Percentiles rank a stretch among this genome's conserved stretches.
Evolutionary conservation across 1,139 yeast genomes (phyloP).

Genomic region (Trichomonascaceae sp.): DNA sequence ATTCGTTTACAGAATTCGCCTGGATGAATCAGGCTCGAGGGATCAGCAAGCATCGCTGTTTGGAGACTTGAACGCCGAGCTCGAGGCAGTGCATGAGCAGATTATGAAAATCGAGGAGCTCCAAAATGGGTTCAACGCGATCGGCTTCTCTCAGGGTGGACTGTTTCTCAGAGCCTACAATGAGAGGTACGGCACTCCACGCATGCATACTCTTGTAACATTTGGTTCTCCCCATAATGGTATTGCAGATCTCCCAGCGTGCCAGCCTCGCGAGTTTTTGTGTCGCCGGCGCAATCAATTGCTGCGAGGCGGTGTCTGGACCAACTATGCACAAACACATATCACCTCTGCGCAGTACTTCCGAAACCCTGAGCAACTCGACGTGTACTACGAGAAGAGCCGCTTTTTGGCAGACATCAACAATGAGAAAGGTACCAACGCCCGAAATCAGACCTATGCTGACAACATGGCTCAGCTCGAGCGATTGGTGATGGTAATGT

Average conservation of each 20-base stretch:
- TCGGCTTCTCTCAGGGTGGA: constrained; percentile 82
- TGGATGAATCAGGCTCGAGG: constrained; percentile 35
- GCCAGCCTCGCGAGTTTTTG: constrained; percentile 44
- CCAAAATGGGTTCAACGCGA: constrained; percentile 48
- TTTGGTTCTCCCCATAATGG: constrained; percentile 83
- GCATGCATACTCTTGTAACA: constrained; percentile 45
- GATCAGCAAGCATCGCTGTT: constrained; percentile 46
- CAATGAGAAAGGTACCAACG: constrained; percentile 35
- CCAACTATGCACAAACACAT: constrained; percentile 39
- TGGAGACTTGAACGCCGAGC: constrained; percentile 45
- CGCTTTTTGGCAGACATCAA: constrained; percentile 51
- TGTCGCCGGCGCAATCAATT: constrained; percentile 45
- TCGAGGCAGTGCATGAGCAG: constrained; percentile 31
- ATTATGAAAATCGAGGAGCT: constrained; percentile 32
- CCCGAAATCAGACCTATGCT: constrained; percentile 28
- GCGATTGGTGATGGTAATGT: constrained; percentile 46
- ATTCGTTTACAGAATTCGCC: constrained; percentile 38
- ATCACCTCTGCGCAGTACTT: constrained; percentile 68
- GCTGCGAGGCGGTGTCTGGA: constrained; percentile 52
- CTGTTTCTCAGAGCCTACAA: constrained; percentile 52
- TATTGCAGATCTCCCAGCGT: constrained; percentile 53
- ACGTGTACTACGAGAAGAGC: constrained; percentile 37
- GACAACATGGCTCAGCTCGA: constrained; percentile 33
- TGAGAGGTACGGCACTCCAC: constrained; percentile 40
- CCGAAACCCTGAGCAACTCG: constrained; percentile 35